Conservation (phyloP, 2,329 filamentous ascomycete genomes). For the Macrophomina phaseolina region DNA sequence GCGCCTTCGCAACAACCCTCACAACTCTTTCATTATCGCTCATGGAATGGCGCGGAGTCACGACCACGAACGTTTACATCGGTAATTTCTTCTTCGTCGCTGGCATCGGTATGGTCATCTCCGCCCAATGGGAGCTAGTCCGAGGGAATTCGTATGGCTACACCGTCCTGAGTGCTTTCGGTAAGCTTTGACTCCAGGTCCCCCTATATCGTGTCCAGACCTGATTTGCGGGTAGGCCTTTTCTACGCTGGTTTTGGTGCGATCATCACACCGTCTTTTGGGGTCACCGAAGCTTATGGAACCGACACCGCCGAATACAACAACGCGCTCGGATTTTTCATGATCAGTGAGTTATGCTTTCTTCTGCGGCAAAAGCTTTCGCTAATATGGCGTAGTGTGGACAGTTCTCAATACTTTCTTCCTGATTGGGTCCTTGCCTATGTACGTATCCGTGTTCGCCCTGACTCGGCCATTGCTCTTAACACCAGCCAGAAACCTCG, state of each 20-base stretch:
- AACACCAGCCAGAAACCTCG: constrained; percentile 44
- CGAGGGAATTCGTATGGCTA: constrained; percentile 61
- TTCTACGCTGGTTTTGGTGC: constrained; percentile 59
- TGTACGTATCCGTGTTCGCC: constrained; percentile 27
- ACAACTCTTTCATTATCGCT: constrained; percentile 60
- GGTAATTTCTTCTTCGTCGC: constrained; percentile 61
- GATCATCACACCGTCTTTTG: constrained; percentile 55
- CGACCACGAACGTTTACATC: constrained; percentile 58
- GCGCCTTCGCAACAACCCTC: constrained; percentile 61
- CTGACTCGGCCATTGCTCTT: neutral
- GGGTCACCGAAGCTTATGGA: constrained; percentile 53
- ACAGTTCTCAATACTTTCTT: constrained; percentile 55
- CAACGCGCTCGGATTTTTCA: constrained; percentile 58
- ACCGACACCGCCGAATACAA: constrained; percentile 49
- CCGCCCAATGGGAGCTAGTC: constrained; percentile 62
- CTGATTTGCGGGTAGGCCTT: constrained; percentile 40
- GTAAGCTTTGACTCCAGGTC: constrained; percentile 35
- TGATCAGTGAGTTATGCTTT: constrained; percentile 45
- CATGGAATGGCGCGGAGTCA: constrained; percentile 62
- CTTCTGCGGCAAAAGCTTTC: neutral
- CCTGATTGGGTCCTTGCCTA: constrained; percentile 52
- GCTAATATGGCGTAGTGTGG: constrained; percentile 46
- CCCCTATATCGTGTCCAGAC: neutral
- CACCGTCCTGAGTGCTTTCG: constrained; percentile 61
- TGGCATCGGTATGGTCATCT: constrained; percentile 59